phyloP scores from a whole-genome alignment of 1,139 yeast genomes.

The Pneumocystis canis region DNA sequence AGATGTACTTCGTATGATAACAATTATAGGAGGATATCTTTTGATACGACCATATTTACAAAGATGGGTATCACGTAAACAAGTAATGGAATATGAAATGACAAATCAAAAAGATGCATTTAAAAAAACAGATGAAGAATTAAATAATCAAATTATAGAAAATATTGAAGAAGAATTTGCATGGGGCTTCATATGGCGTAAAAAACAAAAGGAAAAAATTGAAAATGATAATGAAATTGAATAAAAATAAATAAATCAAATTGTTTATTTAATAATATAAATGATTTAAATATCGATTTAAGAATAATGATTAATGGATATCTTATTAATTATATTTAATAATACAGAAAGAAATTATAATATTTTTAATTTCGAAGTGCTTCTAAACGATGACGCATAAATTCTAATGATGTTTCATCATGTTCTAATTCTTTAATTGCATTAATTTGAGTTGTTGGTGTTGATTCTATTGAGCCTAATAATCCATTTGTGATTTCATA shows the following conservation, averaged over 20 bases:
- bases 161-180: too few relatives aligned
- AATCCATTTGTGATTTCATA: slow-evolving; percentile 33
- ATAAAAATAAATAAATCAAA: too few relatives aligned
- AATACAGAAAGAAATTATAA: too few relatives aligned
- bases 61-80: neutral
- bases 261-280: too few relatives aligned
- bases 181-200: too few relatives aligned
- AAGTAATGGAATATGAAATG: neutral
- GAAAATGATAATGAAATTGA: too few relatives aligned
- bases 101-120: too few relatives aligned
- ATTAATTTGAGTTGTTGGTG: slow-evolving; percentile 26
- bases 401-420: slow-evolving; percentile 60
- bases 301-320: too few relatives aligned
- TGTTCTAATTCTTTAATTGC: slow-evolving; percentile 37
- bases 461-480: slow-evolving; percentile 25
- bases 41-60: neutral
- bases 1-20: neutral
- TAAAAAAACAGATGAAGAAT: too few relatives aligned
- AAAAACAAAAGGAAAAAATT: too few relatives aligned
- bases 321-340: too few relatives aligned
- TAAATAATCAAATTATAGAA: neutral
- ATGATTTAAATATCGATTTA: too few relatives aligned
- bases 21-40: neutral
- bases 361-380: slow-evolving; percentile 56
- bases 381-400: slow-evolving; percentile 75